Conservation (phyloP, 331 rosid species). For the Acacia concinna region DNA sequence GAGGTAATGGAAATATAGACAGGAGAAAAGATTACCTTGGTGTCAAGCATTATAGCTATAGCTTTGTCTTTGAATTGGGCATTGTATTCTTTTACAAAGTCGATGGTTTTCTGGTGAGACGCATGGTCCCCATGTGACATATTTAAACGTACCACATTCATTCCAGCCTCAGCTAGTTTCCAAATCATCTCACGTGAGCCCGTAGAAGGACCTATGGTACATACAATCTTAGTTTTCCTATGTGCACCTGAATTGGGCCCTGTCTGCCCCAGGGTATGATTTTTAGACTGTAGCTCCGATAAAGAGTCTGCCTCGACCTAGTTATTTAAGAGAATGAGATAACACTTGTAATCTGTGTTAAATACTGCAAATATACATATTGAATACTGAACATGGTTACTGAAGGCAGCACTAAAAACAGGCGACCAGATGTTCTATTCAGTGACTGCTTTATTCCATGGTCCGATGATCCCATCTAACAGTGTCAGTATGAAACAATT, state of each 20-base stretch:
- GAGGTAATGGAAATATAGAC: background rate
- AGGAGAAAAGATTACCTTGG: constrained; percentile 45
- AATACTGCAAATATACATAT: background rate
- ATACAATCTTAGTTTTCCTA: constrained; percentile 67
- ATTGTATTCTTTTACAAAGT: constrained; percentile 64
- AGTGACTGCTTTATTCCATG: background rate
- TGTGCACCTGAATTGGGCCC: constrained; percentile 29
- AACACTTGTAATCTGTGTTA: background rate
- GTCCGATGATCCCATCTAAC: background rate
- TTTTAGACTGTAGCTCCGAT: constrained; percentile 36
- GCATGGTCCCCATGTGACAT: constrained; percentile 79
- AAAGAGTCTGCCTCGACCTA: constrained; percentile 36
- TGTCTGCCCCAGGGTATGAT: constrained; percentile 23
- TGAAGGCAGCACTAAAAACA: background rate
- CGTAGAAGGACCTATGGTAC: constrained; percentile 74
- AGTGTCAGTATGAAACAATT: background rate
- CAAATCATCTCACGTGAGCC: constrained; percentile 73
- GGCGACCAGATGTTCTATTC: background rate
- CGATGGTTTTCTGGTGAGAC: constrained; percentile 68
- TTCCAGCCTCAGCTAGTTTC: constrained; percentile 70
- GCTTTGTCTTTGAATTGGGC: constrained; percentile 64
- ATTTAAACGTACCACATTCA: constrained; percentile 68
- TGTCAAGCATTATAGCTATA: constrained; percentile 74
- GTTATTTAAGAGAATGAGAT: background rate
- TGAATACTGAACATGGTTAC: background rate